Evolutionary conservation across 352 stramenopile species (phyloP).

Genomic region (Pythium pyrilobum): DNA sequence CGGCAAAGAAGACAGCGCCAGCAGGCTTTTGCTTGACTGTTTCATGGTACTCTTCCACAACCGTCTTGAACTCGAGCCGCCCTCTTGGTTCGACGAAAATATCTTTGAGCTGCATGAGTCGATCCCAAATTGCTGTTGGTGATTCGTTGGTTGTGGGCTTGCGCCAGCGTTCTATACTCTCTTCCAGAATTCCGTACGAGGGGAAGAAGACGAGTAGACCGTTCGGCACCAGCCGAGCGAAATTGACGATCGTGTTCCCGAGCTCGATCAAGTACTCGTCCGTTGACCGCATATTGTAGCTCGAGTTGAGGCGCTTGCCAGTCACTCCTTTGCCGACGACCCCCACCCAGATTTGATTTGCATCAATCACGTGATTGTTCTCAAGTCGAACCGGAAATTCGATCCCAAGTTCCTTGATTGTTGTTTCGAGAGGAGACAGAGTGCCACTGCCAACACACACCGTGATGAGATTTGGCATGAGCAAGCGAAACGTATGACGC

Average conservation of each 20-base stretch:
- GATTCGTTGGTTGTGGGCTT: conserved; percentile 31
- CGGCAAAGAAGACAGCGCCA: conserved; percentile 96
- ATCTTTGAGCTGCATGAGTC: conserved; percentile 70
- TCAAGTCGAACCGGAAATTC: conserved; percentile 95
- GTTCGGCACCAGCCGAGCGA: conserved; percentile 92
- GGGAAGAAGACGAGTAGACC: conserved; percentile 99
- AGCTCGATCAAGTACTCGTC: conserved; percentile 95
- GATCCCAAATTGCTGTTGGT: conserved; percentile 69
- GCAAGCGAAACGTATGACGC: not conserved
- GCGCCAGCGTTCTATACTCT: conserved; percentile 76
- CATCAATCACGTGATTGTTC: conserved; percentile 97
- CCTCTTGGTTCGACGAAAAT: conserved; percentile 74
- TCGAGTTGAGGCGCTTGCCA: conserved; percentile 91
- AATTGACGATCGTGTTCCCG: conserved; percentile 94
- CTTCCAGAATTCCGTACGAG: conserved; percentile 96
- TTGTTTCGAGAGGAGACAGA: conserved; percentile 95
- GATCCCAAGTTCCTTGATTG: conserved; percentile 95
- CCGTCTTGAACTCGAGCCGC: conserved; percentile 67
- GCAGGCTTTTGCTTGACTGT: conserved; percentile 61
- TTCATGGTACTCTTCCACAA: conserved; percentile 80
- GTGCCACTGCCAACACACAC: conserved; percentile 83
- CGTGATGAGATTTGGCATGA: not conserved
- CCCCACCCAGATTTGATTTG: conserved; percentile 83
- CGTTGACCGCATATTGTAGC: conserved; percentile 92
- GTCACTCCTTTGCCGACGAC: conserved; percentile 93